phyloP scores from a whole-genome alignment of 352 stramenopile genomes.

The Lagenidium giganteum region DNA sequence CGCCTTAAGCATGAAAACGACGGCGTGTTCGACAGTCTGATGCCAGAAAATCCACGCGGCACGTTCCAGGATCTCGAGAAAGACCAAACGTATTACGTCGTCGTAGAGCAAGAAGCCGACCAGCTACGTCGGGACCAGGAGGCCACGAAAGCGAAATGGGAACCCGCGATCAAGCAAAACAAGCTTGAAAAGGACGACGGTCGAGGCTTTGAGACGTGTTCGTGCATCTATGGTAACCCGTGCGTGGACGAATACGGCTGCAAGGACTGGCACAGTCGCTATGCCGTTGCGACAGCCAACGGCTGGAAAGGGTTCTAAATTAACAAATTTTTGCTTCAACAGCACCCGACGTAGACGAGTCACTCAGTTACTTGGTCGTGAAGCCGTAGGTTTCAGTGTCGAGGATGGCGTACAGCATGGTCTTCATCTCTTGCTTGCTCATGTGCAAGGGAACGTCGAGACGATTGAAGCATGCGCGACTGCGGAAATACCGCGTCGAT shows the following conservation, averaged over 20 bases:
- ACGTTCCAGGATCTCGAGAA: conserved; percentile 68
- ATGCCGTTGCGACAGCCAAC: conserved; percentile 79
- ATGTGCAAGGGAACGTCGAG: conserved; percentile 90
- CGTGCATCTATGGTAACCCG: conserved; percentile 87
- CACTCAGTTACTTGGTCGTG: conserved; percentile 12
- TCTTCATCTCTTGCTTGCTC: conserved; percentile 83
- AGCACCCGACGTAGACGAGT: no score
- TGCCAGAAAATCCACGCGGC: conserved; percentile 61
- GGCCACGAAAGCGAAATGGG: conserved; percentile 46
- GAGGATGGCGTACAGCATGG: conserved; percentile 42
- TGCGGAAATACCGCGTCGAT: conserved; percentile 29
- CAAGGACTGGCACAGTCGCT: conserved; percentile 83
- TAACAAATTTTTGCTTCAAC: background rate
- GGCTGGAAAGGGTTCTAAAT: conserved; percentile 86
- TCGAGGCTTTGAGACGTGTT: conserved; percentile 78
- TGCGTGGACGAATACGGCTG: conserved; percentile 89
- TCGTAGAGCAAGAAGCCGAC: conserved; percentile 77
- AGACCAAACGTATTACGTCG: conserved; percentile 73
- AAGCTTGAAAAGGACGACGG: conserved; percentile 44
- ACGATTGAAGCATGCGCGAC: conserved; percentile 62
- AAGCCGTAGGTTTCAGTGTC: conserved; percentile 46
- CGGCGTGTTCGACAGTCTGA: conserved; percentile 47
- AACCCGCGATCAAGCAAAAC: conserved; percentile 21
- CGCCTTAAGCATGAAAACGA: conserved; percentile 46
- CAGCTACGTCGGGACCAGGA: conserved; percentile 64